Evolutionary conservation across 495 filamentous ascomycete species (phyloP), one percentile per base, ranked within the genome.

Genomic region (Acidiella bohemica): DNA sequence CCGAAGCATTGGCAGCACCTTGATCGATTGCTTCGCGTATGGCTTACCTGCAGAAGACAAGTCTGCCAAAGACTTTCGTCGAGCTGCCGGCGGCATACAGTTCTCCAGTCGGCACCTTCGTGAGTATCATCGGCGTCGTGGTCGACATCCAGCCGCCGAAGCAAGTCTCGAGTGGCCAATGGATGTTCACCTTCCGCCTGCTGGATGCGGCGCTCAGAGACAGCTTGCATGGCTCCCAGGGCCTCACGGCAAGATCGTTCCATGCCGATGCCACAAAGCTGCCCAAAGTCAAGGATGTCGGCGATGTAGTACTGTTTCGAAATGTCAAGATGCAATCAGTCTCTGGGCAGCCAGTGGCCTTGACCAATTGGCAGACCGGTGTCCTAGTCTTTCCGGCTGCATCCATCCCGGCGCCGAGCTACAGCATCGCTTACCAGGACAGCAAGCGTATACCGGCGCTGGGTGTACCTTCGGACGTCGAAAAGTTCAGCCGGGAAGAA

Each of bases 121-220:
- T 52, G 19, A 49, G 42, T 41, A 41, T 57, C 19, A 57, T 57
- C 16, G 54, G 54, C 16, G 36, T 64, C 2, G 42, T 72, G 3
- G 54, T 68, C 27, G 73, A 78, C 34, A 60, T 55, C 32, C 62
- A 59, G 26, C 45, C 53, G 4, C 66, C 70, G 1, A 59, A 57
- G 10, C 5, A 13, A 19, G 30, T 32, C 4, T n/a, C 16, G 8
- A 47, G 1, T 13, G 28, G 38, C 24, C 19, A 44, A 34, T 32
- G 38, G 36, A 44, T 51, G 37, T 33, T 51, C 19, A 55, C 52
- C 21, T 50, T 53, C 40, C 42, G 36, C 20, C n/a, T 57, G 10
- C 52, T 55, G 9, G 54, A 57, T 37, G 26, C 11, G 10, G 14
- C 12, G 1, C 24, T 44, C 5, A 28, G 23, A 1, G 38, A 48